phyloP scores from a whole-genome alignment of 2,329 filamentous ascomycete genomes.

The Alternaria triticina region DNA sequence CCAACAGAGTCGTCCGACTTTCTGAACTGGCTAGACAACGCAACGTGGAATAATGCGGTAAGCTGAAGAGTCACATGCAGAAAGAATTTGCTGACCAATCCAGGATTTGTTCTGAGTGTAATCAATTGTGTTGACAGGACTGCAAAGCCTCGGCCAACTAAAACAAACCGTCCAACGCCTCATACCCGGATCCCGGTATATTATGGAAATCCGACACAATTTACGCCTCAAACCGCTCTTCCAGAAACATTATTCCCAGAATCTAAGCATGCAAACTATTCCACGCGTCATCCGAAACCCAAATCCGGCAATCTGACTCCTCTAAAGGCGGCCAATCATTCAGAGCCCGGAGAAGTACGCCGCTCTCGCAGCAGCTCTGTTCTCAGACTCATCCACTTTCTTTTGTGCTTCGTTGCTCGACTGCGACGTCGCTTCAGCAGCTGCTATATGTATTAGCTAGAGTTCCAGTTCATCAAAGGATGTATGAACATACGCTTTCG shows the following conservation, averaged over 20 bases:
- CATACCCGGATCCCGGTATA: neutral
- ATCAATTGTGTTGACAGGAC: neutral
- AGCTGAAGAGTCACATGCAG: neutral
- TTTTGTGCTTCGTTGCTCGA: slow-evolving; percentile 1
- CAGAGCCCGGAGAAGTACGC: slow-evolving; percentile 12
- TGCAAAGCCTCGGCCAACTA: neutral
- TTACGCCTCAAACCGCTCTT: neutral
- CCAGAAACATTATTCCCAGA: neutral
- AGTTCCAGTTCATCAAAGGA: neutral
- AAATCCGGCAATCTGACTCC: neutral
- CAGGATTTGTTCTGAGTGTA: slow-evolving; percentile 21
- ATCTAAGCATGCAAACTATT: neutral
- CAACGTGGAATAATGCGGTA: slow-evolving; percentile 45
- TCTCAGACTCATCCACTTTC: slow-evolving; percentile 5
- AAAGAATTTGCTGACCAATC: neutral
- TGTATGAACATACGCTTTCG: slow-evolving; percentile 13
- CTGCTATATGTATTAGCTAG: neutral
- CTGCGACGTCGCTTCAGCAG: neutral
- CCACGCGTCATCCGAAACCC: neutral
- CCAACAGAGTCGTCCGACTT: slow-evolving; percentile 46
- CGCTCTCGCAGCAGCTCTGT: slow-evolving; percentile 15
- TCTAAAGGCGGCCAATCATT: neutral
- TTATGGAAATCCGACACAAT: neutral
- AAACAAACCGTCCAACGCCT: neutral
- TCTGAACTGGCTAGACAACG: slow-evolving; percentile 46